Evolutionary conservation across 805 yeast species (phyloP), one percentile per base, ranked within the genome.

Genomic region (Kodamaea kaohsiungensis): DNA sequence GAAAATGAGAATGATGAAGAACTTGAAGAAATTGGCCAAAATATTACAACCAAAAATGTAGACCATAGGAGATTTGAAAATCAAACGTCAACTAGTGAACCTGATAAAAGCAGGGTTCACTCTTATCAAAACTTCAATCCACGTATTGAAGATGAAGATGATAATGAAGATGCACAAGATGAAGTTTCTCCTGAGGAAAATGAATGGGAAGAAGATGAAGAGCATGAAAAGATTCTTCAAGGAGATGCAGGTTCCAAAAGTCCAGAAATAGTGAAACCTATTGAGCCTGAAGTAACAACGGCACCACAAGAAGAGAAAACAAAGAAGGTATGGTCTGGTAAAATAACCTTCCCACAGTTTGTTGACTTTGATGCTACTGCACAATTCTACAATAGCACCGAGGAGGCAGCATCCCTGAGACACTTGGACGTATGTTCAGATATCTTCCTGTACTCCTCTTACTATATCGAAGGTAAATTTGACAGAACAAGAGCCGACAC

Each of bases 381-480:
- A 0, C 72, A 71, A n/a, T 70, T 70, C 46, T 72, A 73, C 51
- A 62, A 79, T 17, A 69, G 77, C 52, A 63, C 74, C 2, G 57
- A 61, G 25, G 53, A 57, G 5, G 62, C 63, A 38, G 48, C 55
- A 52, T 53, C 62, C 47, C 51, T 62, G 62, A 56, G 64, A 68
- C 64, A 51, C 65, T 58, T 60, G 59, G 63, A 63, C 43, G 58
- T 63, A 48, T 59, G 67, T 55, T 64, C 63, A 48, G 72, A 71
- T 43, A 62, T 79, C 3, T 66, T 70, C 53, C 52, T 56, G 35
- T 53, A 58, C 16, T 49, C 62, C 43, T 59, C 68, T 37, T 67
- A 85, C 59, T 71, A 71, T 30, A 69, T 89, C 46, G 86, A 83
- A 56, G 96, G 96, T 2, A 75, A 91, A 53, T 73, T 90, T 46